Base-by-base conservation (phyloP, 805 yeast species). In the Cyberlindnera sargentensis region DNA sequence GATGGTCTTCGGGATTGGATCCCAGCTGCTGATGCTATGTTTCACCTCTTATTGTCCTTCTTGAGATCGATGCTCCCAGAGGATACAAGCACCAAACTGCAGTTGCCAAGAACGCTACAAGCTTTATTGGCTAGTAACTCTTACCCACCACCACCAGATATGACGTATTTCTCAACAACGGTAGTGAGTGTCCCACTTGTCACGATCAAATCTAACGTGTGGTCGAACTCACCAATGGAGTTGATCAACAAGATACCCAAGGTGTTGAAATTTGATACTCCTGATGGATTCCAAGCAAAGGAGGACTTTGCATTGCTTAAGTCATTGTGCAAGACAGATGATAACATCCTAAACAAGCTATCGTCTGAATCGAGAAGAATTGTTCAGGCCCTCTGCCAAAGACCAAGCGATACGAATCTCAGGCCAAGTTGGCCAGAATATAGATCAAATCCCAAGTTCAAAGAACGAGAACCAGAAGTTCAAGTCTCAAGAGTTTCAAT, bases 1-100 rank as follows among this genome's bases (percentile, higher is more conserved):
- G 81, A 83, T 48, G 96, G 95, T 3, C 61, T 87, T 43, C 75
- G 76, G 37, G 74, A 76, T 37, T 88, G 95, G 95, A 68, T 81
- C 35, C 79, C 84, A 3, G 86, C 89, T 3, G 80, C 93, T 5
- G 87, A 85, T 58, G 96, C 96, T 0, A 75, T 87, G 65, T 84
- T 85, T 56, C 97, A 89, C 61, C 62, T 89, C 30, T 68, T 87
- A 25, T 63, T 87, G 31, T 75, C 95, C 2, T 89, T 87, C 54
- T 64, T 89, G 46, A 73, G 90, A 48, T 80, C 95, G 20, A 82
- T 85, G 80, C 72, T 86, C 27, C 84, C 87, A 1, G 73, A 75
- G 42, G 86, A 79, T 47, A 70, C 74, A 39, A 79, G 75, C 32
- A 66, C 70, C 27, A 68, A 77, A 28, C 57, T 74, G 33, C 75